Evolutionary conservation across 192 early-diverging fungal species (phyloP).

Genomic region (Nowakowskiella sp.): DNA sequence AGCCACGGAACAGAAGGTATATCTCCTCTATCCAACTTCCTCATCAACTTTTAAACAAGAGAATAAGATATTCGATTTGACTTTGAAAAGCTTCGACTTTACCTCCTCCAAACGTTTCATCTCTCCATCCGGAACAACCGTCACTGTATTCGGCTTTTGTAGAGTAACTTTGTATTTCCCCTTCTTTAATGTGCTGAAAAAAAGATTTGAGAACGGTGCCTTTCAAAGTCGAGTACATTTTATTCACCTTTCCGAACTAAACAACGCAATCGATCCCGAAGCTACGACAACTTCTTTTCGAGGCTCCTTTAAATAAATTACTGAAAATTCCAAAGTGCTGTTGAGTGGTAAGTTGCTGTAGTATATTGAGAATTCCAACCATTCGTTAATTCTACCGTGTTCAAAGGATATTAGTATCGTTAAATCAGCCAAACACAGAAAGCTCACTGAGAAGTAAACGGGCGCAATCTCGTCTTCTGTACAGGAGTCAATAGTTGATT

Average conservation of each 20-base stretch:
- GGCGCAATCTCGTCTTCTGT: slow-evolving; percentile 12
- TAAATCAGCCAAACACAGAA: too few species aligned
- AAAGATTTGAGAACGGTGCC: neutral
- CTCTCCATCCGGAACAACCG: too few species aligned
- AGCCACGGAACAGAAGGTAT: slow-evolving; percentile 84
- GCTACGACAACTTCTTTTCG: too few species aligned
- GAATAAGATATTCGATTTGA: neutral
- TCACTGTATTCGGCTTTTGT: slow-evolving; percentile 41
- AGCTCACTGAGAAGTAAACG: slow-evolving; percentile 21
- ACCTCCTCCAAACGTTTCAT: slow-evolving; percentile 86
- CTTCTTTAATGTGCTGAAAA: slow-evolving; percentile 67
- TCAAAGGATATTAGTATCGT: too few species aligned
- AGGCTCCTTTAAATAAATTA: neutral
- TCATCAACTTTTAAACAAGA: slow-evolving; percentile 44
- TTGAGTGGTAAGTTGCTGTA: slow-evolving; percentile 4
- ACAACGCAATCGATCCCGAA: too few species aligned
- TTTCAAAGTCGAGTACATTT: too few species aligned
- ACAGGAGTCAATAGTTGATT: too few species aligned
- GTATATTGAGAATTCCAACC: neutral
- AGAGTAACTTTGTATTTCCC: slow-evolving; percentile 70
- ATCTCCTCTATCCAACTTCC: slow-evolving; percentile 82
- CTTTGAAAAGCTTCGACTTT: slow-evolving; percentile 7
- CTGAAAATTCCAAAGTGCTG: neutral
- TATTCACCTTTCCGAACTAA: too few species aligned
- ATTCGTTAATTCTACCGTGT: too few species aligned